Base-by-base conservation (phyloP, 352 stramenopile species). In the Halophytophthora polymorphica region DNA sequence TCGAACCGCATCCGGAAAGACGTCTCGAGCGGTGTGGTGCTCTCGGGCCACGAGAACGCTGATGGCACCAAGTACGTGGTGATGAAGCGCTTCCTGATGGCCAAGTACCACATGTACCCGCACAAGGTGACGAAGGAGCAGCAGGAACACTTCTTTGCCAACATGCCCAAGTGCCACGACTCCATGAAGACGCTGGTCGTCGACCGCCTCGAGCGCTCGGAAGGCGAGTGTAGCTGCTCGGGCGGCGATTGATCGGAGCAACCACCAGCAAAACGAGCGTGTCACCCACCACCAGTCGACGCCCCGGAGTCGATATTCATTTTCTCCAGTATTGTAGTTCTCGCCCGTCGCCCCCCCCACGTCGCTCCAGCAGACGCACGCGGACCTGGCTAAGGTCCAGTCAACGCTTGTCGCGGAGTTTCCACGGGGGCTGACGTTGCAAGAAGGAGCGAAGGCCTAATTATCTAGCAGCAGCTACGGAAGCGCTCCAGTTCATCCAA, bases 51-150 rank as follows among this genome's bases (percentile, higher is more conserved):
- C 48, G 67, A 71, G 1, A 77, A 87, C 64, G 67, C 56, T 3
- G 52, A 83, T 14, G 79, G 79, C 46, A 85, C 79, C 43, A 77
- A 80, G 45, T 88, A 50, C 17, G 77, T 90, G 14, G 72, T 90
- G 50, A 88, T 90, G 76, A 90, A 90, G 52, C 76, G 78, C 12
- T 90, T 83, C 31, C 48, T 87, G 47, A 83, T 90, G 76, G 74
- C 76, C 28, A 90, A 88, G 60, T 88, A 77, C 54, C 79, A 90
- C 72, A 83, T 90, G 76, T 85, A 79, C 45, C 73, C 79, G 28
- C 79, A 86, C 72, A 83, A 88, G 42, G 55, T 88, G 7, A 70
- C 69, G n/a, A 61, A 86, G 23, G 66, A 88, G 50, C 60, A 84
- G 34, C 69, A 79, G 15, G 69, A 76, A 41, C 71, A 71, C 23